A percentile compares a stretch with the other conserved stretches of the same genome.
Evolutionary conservation across 805 yeast genomes (phyloP).

Genomic region (Suhomyces vadensis): DNA sequence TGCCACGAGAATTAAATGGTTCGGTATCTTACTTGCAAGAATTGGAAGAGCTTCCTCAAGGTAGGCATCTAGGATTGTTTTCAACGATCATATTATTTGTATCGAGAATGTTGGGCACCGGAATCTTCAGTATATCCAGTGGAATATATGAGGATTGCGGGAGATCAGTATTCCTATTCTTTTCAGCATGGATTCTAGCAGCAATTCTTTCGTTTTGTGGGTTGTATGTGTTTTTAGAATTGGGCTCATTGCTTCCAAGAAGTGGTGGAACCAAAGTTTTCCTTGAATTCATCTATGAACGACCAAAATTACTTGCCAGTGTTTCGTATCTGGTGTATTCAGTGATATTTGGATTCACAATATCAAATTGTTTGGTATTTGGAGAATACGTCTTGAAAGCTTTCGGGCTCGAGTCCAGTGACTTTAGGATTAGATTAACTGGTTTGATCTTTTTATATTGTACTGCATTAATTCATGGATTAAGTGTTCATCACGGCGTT

Average conservation of each 20-base stretch:
- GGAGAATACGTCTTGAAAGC: conserved; percentile 58
- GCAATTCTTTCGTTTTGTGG: conserved; percentile 67
- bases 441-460: conserved; percentile 29
- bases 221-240: conserved; percentile 61
- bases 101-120: conserved; percentile 74
- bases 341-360: conserved; percentile 54
- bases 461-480: conserved; percentile 50
- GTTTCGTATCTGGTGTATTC: conserved; percentile 52
- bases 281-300: conserved; percentile 63
- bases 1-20: conserved; percentile 6
- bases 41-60: conserved; percentile 64
- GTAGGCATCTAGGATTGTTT: conserved; percentile 69
- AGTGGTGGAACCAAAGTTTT: conserved; percentile 79
- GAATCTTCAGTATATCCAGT: conserved; percentile 73
- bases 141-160: conserved; percentile 68
- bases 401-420: conserved; percentile 42
- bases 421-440: conserved; percentile 34
- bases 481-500: conserved; percentile 61
- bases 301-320: conserved; percentile 56
- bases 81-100: conserved; percentile 65
- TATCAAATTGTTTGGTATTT: conserved; percentile 59
- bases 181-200: conserved; percentile 63
- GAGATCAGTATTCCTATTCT: conserved; percentile 61
- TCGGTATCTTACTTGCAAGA: conserved; percentile 26
- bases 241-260: conserved; percentile 70